Evolutionary conservation across 164 flowering plant species (phyloP), one percentile per base, ranked within the genome.

Genomic region (Tetracentron sinense): DNA sequence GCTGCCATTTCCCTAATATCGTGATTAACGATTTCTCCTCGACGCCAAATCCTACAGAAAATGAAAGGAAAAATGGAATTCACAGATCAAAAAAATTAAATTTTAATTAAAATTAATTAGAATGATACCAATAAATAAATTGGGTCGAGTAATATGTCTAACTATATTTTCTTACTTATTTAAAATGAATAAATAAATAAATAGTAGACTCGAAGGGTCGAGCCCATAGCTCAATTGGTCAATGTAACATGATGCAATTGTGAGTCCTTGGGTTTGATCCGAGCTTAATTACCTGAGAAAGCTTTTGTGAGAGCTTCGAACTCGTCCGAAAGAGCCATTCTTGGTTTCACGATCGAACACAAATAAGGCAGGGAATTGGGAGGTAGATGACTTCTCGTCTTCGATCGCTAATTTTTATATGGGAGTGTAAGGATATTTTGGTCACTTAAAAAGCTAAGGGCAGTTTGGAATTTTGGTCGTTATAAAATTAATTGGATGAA

Each of bases 271-370:
- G n/a, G n/a, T n/a, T n/a, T n/a, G n/a, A n/a, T n/a, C n/a, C n/a
- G n/a, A n/a, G n/a, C n/a, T n/a, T n/a, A n/a, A n/a, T n/a, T n/a
- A 85, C 92, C 92, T 81, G 89, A 74, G 74, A 84, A 81, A 62
- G 89, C 83, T 38, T 67, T 80, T 27, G 71, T 72, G 69, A 87
- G 80, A 70, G 79, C 60, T 68, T 78, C 73, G 25, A 66, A 42
- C 8, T 78, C 79, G 38, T 71, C 71, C 35, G 71, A 17, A 28
- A 54, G 62, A 42, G 81, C 77, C 84, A 83, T 83, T 60, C 28
- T 54, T 12, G 17, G 14, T n/a, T 53, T 7, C 23, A 16, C 17
- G 10, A n/a, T 15, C 19, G 25, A 10, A 7, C 57, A 54, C 30
- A 54, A 28, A 20, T 20, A 20, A 48, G 51, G 22, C 19, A 48